A percentile compares a stretch with the other conserved stretches of the same genome.
These are phyloP conservation scores for Sarcomyxa edulis DNA, from an alignment of 768 basidiomycete species.

Conservation along the genomic window DNA sequence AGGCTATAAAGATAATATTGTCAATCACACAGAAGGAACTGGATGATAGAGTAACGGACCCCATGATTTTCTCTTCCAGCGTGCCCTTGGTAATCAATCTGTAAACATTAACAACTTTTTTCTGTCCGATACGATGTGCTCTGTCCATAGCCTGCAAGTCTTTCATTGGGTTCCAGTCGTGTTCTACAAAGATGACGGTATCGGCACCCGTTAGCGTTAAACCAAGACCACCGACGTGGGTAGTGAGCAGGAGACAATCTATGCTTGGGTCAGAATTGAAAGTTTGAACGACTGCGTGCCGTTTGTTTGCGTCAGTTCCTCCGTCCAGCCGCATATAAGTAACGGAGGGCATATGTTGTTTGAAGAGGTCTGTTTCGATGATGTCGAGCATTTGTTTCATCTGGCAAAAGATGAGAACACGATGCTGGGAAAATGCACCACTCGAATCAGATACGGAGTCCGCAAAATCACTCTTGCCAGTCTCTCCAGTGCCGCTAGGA, in stretches of 20 bases:
- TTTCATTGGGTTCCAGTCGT: constrained; percentile 99
- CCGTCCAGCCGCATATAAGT: constrained; percentile 99
- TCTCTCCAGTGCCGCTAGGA: constrained; percentile 37
- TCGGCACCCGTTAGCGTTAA: constrained; percentile 96
- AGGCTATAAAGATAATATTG: constrained; percentile 43
- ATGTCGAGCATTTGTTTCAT: constrained; percentile 99
- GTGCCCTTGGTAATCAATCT: constrained; percentile 96
- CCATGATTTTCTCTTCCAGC: constrained; percentile 99
- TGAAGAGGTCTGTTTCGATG: constrained; percentile 92
- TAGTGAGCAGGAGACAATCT: constrained; percentile 92
- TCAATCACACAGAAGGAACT: constrained; percentile 6
- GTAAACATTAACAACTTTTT: constrained; percentile 98
- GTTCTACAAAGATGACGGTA: constrained; percentile 98
- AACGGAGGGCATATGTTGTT: constrained; percentile 86
- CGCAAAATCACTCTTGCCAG: constrained; percentile 61
- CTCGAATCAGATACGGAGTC: constrained; percentile 52
- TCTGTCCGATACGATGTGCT: constrained; percentile 96
- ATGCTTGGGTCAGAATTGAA: constrained; percentile 98
- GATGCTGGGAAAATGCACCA: constrained; percentile 83
- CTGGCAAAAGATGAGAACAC: constrained; percentile 99
- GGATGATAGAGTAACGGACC: constrained; percentile 45
- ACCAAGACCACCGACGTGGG: constrained; percentile 94
- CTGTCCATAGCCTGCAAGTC: constrained; percentile 99
- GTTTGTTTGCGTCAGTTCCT: constrained; percentile 84
- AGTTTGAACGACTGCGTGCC: constrained; percentile 95